A percentile compares a stretch with the other conserved stretches of the same genome.
phyloP scores from a whole-genome alignment of 2,329 filamentous ascomycete species.

The Hypomyces perniciosus region DNA sequence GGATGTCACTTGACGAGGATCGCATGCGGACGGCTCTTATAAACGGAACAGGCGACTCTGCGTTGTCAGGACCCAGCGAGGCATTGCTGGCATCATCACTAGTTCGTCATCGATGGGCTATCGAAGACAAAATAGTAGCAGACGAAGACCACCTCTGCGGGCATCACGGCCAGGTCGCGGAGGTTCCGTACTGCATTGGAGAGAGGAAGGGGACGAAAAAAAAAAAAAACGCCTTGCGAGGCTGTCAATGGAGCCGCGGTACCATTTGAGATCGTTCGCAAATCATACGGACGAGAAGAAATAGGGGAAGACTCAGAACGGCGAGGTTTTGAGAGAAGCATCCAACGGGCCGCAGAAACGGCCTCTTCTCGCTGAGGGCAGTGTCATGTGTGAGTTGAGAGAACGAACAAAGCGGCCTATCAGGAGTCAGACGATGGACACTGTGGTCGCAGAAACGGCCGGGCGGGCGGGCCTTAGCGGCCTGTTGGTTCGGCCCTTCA shows the following conservation, averaged over 20 bases:
- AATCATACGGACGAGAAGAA: not conserved
- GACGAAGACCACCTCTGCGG: not conserved
- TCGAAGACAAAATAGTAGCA: not conserved
- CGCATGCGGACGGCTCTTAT: slow-evolving; percentile 1
- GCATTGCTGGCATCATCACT: not conserved
- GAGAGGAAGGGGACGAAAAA: not conserved
- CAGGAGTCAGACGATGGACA: slow-evolving; percentile 1
- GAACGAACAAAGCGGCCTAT: no score
- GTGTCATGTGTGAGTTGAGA: slow-evolving; percentile 6
- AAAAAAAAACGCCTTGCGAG: slow-evolving; percentile 9
- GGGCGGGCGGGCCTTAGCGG: slow-evolving; percentile 4
- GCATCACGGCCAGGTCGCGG: no score
- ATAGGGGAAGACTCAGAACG: not conserved
- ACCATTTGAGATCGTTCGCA: no score
- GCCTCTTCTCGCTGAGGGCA: slow-evolving; percentile 3
- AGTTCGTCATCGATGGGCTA: not conserved
- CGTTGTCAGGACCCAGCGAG: not conserved
- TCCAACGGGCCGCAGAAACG: slow-evolving; percentile 7
- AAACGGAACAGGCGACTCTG: not conserved
- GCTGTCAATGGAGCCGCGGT: not conserved
- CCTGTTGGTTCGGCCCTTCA: not conserved
- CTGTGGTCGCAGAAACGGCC: slow-evolving; percentile 14
- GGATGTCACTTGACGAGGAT: slow-evolving; percentile 9
- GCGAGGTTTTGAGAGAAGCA: not conserved
- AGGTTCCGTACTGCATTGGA: not conserved